Conservation (phyloP, 805 yeast genomes). For the Saccharomycopsis sp. region DNA sequence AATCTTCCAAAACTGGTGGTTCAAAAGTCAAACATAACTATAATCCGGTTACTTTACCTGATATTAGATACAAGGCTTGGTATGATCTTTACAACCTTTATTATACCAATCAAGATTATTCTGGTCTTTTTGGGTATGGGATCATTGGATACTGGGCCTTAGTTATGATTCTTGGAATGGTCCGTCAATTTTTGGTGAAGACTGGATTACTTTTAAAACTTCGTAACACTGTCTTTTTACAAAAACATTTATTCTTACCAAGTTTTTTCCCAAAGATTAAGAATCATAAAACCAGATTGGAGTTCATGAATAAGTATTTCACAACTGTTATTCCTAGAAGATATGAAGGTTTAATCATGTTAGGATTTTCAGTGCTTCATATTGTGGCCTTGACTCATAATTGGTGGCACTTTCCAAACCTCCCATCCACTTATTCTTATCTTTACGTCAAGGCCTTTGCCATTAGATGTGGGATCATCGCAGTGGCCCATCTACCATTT, state of each 20-base stretch:
- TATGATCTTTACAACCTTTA: not conserved
- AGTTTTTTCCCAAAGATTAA: conserved; percentile 22
- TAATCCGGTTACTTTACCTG: not conserved
- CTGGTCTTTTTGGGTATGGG: conserved; percentile 5
- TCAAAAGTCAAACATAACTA: not conserved
- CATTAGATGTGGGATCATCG: conserved; percentile 36
- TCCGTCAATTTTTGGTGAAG: not conserved
- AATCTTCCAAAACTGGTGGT: not conserved
- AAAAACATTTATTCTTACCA: not conserved
- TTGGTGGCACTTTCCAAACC: conserved; percentile 17
- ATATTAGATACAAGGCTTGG: not conserved
- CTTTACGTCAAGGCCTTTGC: not conserved
- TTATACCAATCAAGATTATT: conserved; percentile 3
- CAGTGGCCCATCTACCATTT: conserved; percentile 45
- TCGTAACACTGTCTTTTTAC: not conserved
- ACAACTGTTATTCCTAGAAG: conserved; percentile 28
- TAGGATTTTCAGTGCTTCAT: conserved; percentile 26
- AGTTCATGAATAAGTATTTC: conserved; percentile 12
- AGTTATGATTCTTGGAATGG: conserved; percentile 1
- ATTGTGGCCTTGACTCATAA: conserved; percentile 22
- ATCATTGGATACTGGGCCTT: conserved; percentile 9
- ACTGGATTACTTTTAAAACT: conserved; percentile 4
- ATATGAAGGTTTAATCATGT: conserved; percentile 27
- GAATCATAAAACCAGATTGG: conserved; percentile 21
- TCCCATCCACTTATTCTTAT: not conserved